Evolutionary conservation across 352 stramenopile species (phyloP).

Genomic region (Plasmopara halstedii): DNA sequence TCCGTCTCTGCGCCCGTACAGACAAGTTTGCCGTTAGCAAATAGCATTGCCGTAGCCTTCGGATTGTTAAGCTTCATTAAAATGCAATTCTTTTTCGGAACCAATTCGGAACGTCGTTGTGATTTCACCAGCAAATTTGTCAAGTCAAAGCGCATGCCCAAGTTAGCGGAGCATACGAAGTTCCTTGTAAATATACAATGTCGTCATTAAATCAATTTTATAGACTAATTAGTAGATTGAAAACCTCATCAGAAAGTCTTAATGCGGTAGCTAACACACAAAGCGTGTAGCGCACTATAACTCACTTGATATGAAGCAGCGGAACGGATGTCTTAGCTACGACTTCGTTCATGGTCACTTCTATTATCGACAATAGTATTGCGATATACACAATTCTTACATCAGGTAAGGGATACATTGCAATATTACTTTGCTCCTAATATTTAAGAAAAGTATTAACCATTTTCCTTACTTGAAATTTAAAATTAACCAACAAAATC

Average conservation of each 20-base stretch:
- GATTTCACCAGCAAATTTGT: conserved; percentile 66
- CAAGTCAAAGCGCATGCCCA: conserved; percentile 78
- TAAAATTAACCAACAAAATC: neutral
- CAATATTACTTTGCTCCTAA: too few species aligned
- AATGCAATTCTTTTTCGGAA: conserved; percentile 83
- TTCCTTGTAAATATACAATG: conserved; percentile 30
- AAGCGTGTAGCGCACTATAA: neutral
- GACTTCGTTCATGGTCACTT: too few species aligned
- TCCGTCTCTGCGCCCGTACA: conserved; percentile 68
- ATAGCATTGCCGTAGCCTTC: conserved; percentile 77
- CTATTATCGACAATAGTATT: too few species aligned
- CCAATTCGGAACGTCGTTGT: conserved; percentile 60
- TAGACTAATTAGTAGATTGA: neutral
- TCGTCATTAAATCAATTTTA: conserved; percentile 1
- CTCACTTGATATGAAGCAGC: conserved; percentile 63
- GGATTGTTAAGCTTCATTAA: conserved; percentile 70
- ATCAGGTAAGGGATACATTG: too few species aligned
- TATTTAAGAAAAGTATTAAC: neutral
- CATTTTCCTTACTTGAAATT: conserved; percentile 1
- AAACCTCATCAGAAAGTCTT: neutral
- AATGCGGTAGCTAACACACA: neutral
- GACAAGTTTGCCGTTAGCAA: conserved; percentile 78
- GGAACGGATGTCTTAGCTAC: conserved; percentile 9
- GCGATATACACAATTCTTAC: too few species aligned
- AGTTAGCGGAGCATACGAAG: conserved; percentile 71